Percentiles rank a stretch among this genome's conserved stretches.
Conservation (phyloP, 257 asterid genomes). For the Gynochthodes officinalis region DNA sequence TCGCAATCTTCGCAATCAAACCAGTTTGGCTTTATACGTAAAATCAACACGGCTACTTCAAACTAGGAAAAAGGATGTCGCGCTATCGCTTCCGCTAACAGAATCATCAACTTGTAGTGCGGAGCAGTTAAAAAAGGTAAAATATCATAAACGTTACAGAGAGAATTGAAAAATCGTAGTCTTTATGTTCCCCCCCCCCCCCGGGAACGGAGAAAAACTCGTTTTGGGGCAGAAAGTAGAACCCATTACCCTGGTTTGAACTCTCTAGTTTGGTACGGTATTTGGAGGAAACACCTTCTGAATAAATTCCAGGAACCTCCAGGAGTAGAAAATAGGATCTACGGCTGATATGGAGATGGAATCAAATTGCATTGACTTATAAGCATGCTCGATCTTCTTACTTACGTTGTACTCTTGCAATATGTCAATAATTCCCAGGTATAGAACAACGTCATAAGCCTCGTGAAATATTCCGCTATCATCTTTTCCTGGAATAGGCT, state of each 20-base stretch:
- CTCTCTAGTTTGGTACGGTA: conserved; percentile 25
- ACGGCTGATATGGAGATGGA: conserved; percentile 85
- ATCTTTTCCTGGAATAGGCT: conserved; percentile 46
- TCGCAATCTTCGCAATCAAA: no score
- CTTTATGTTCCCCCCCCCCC: no score
- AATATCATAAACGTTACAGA: neutral
- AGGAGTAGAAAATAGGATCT: conserved; percentile 83
- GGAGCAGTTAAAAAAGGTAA: neutral
- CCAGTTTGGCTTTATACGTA: no score
- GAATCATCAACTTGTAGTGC: no score
- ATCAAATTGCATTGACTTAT: conserved; percentile 79
- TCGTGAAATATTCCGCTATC: conserved; percentile 58
- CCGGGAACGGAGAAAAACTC: neutral
- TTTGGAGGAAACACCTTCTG: conserved; percentile 77
- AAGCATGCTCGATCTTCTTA: conserved; percentile 86
- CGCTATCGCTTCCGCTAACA: no score
- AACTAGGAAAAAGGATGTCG: neutral
- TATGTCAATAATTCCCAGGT: conserved; percentile 91
- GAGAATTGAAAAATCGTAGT: neutral
- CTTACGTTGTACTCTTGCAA: conserved; percentile 87
- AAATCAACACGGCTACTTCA: no score
- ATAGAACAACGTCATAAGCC: conserved; percentile 83
- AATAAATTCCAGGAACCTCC: conserved; percentile 76
- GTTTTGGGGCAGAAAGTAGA: neutral
- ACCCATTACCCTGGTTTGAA: neutral